Conservation (phyloP, 768 basidiomycete genomes). For the Lactarius pseudohatsudake region DNA sequence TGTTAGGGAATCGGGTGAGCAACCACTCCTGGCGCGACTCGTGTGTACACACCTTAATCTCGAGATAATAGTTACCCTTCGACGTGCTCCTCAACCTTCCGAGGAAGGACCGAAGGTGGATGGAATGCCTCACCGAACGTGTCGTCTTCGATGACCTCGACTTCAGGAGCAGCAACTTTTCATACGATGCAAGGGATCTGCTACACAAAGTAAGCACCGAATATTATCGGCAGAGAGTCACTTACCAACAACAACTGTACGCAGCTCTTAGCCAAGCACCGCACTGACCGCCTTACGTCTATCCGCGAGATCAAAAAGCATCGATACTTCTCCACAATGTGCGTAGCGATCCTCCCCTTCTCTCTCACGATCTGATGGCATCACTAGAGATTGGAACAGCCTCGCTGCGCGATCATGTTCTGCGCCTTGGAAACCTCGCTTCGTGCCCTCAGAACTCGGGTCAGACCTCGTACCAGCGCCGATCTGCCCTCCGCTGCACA, state of each 20-base stretch:
- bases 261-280: constrained; percentile 7
- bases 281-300: constrained; percentile 2
- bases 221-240: not conserved
- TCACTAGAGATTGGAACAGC: constrained; percentile 8
- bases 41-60: not conserved
- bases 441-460: not conserved
- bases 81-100: constrained; percentile 9
- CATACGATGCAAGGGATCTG: constrained; percentile 10
- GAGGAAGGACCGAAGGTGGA: constrained; percentile 1
- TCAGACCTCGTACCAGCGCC: not conserved
- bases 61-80: constrained; percentile 1
- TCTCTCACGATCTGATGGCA: not conserved
- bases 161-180: constrained; percentile 2
- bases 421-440: constrained; percentile 4
- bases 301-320: constrained; percentile 14
- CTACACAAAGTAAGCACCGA: constrained; percentile 3
- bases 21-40: not conserved
- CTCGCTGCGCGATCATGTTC: not conserved
- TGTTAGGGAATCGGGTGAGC: constrained; percentile 43
- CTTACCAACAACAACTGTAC: not conserved
- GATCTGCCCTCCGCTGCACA: not conserved
- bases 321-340: constrained; percentile 12
- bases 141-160: not conserved
- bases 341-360: not conserved
- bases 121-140: not conserved